Evolutionary conservation across 1,284 basidiomycete species (phyloP).

Genomic region (Phenoliferia sp.): DNA sequence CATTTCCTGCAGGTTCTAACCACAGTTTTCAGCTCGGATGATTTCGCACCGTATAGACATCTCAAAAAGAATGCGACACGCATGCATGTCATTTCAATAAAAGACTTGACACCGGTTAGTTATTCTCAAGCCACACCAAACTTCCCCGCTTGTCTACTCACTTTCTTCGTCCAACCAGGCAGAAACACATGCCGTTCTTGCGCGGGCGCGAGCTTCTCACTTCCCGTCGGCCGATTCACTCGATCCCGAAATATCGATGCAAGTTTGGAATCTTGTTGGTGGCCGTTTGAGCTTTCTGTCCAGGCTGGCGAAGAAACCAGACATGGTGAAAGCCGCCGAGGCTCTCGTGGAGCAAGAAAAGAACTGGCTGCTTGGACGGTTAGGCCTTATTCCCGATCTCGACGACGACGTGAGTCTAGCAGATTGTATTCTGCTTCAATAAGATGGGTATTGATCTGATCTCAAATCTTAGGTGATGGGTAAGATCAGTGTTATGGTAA

Average conservation of each 20-base stretch:
- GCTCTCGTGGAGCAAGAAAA: conserved; percentile 32
- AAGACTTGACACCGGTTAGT: conserved; percentile 63
- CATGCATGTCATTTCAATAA: conserved; percentile 61
- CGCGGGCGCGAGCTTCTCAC: conserved; percentile 8
- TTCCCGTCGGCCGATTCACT: conserved; percentile 18
- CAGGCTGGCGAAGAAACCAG: conserved; percentile 23
- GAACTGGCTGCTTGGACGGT: conserved; percentile 32
- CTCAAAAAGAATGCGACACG: conserved; percentile 29
- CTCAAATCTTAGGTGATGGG: too few relatives aligned
- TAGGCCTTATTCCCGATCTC: conserved; percentile 33
- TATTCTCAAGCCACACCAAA: too few relatives aligned
- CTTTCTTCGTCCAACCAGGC: too few relatives aligned
- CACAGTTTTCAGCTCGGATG: conserved; percentile 66
- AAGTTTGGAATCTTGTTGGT: conserved; percentile 34
- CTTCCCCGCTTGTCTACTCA: too few relatives aligned
- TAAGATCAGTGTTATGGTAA: too few relatives aligned
- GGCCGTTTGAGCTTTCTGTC: conserved; percentile 29
- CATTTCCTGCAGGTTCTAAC: too few relatives aligned
- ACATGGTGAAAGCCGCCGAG: conserved; percentile 30
- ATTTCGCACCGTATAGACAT: conserved; percentile 16
- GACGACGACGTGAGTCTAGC: conserved; percentile 26
- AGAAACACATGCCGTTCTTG: conserved; percentile 51
- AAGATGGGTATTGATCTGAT: too few relatives aligned
- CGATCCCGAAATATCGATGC: conserved; percentile 14
- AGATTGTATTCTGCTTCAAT: not conserved